Conservation (phyloP, 2,329 filamentous ascomycete species). For the Colletotrichum chrysophilum region DNA sequence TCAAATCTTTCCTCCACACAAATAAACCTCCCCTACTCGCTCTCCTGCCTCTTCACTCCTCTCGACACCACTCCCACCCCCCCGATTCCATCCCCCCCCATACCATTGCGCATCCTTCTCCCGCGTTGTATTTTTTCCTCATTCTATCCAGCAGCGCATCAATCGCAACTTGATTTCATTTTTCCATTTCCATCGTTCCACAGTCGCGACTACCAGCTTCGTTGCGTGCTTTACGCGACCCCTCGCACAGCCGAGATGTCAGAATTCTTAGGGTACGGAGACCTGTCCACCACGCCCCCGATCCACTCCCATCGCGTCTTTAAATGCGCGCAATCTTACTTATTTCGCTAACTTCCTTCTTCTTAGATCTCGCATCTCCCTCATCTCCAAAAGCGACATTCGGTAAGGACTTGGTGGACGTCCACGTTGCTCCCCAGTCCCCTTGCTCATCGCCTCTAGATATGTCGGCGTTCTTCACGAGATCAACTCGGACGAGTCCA, state of each 20-base stretch:
- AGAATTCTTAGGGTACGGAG: constrained; percentile 64
- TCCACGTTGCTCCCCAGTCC: constrained; percentile 15
- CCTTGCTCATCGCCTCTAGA: constrained; percentile 49
- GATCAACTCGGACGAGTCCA: constrained; percentile 97
- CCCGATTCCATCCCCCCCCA: not conserved
- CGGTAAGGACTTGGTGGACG: constrained; percentile 64
- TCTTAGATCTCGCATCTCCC: constrained; percentile 84
- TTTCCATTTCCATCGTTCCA: not conserved
- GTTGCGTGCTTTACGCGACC: constrained; percentile 48
- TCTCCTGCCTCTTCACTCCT: not conserved
- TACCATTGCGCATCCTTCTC: not conserved
- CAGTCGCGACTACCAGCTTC: constrained; percentile 1
- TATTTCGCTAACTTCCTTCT: constrained; percentile 1
- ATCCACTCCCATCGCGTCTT: constrained; percentile 33
- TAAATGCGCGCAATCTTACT: constrained; percentile 8
- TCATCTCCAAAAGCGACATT: constrained; percentile 97
- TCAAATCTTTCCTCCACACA: constrained; percentile 21
- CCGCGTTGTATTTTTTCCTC: constrained; percentile 1
- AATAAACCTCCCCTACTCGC: constrained; percentile 5
- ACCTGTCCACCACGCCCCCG: constrained; percentile 16
- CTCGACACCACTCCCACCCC: not conserved
- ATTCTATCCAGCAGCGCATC: constrained; percentile 16
- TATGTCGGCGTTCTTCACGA: constrained; percentile 96
- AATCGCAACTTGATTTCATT: constrained; percentile 18
- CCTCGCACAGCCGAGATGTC: constrained; percentile 50